These are phyloP conservation scores for Exserohilum turcica DNA, from an alignment of 2,329 filamentous ascomycete species.

Conservation along the genomic window DNA sequence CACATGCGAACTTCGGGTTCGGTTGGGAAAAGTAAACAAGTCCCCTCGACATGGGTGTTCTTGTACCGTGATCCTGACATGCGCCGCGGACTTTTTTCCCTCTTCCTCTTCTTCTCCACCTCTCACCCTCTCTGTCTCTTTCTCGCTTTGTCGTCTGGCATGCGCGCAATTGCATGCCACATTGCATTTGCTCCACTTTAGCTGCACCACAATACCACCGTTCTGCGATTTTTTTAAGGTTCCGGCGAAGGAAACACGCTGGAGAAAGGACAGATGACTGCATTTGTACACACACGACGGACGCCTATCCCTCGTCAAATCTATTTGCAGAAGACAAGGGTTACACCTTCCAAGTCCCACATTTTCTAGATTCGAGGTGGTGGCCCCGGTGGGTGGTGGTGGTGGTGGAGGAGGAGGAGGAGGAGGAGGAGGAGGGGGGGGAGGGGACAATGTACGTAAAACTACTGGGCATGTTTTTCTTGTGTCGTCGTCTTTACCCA, in stretches of 20 bases:
- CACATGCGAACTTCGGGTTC: neutral
- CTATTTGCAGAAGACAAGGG: neutral
- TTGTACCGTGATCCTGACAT: neutral
- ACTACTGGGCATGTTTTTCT: neutral
- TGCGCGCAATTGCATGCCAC: conserved; percentile 20
- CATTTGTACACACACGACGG: neutral
- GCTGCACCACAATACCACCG: neutral
- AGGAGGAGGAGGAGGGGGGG: no score
- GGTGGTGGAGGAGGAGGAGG: no score
- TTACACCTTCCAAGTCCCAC: neutral
- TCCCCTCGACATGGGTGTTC: neutral
- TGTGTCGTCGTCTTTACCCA: conserved; percentile 1
- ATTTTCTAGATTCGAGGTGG: neutral
- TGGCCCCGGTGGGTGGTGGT: no score
- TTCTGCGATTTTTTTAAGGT: neutral
- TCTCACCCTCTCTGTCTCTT: no score
- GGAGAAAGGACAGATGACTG: neutral
- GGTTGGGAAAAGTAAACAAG: neutral
- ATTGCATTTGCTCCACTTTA: conserved; percentile 11
- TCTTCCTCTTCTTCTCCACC: no score
- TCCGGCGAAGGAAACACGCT: neutral
- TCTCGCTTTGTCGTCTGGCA: conserved; percentile 7
- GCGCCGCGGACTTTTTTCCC: no score
- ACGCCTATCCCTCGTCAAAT: no score
- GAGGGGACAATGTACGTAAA: neutral